These are phyloP conservation scores for Acer campestre DNA, from an alignment of 345 rosid genomes.

Conservation along the genomic window DNA sequence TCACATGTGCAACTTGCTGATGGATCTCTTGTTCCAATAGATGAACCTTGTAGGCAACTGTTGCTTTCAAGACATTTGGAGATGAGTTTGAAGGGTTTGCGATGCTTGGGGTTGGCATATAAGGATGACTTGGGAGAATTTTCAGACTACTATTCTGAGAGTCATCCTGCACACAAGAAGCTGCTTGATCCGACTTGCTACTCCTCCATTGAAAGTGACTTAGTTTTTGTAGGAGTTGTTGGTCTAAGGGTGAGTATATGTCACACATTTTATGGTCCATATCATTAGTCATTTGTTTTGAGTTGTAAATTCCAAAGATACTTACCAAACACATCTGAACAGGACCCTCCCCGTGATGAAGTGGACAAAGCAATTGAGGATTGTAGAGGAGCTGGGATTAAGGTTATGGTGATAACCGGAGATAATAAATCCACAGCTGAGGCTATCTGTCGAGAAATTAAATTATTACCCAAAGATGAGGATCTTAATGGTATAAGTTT, in stretches of 20 bases:
- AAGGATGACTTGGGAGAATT: slow-evolving; percentile 84
- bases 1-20: slow-evolving; percentile 79
- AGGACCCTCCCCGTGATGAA: slow-evolving; percentile 97
- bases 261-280: slow-evolving; percentile 4
- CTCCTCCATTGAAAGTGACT: slow-evolving; percentile 64
- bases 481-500: slow-evolving; percentile 67
- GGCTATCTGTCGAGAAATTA: slow-evolving; percentile 78
- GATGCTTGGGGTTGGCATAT: slow-evolving; percentile 88
- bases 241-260: slow-evolving; percentile 67
- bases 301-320: slow-evolving; percentile 1
- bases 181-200: slow-evolving; percentile 81
- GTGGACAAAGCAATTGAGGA: slow-evolving; percentile 77
- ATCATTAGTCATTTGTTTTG: neutral
- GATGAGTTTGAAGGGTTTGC: slow-evolving; percentile 84
- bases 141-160: slow-evolving; percentile 65
- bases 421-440: slow-evolving; percentile 97
- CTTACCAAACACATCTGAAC: slow-evolving; percentile 11
- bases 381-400: slow-evolving; percentile 82
- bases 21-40: slow-evolving; percentile 72
- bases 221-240: slow-evolving; percentile 79
- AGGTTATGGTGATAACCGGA: slow-evolving; percentile 92
- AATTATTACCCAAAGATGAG: slow-evolving; percentile 55
- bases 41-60: slow-evolving; percentile 70
- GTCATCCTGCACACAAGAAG: slow-evolving; percentile 85
- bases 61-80: slow-evolving; percentile 61